Evolutionary conservation across 2,329 filamentous ascomycete species (phyloP), one percentile per base, ranked within the genome.

Genomic region (Fusarium cicatricum): DNA sequence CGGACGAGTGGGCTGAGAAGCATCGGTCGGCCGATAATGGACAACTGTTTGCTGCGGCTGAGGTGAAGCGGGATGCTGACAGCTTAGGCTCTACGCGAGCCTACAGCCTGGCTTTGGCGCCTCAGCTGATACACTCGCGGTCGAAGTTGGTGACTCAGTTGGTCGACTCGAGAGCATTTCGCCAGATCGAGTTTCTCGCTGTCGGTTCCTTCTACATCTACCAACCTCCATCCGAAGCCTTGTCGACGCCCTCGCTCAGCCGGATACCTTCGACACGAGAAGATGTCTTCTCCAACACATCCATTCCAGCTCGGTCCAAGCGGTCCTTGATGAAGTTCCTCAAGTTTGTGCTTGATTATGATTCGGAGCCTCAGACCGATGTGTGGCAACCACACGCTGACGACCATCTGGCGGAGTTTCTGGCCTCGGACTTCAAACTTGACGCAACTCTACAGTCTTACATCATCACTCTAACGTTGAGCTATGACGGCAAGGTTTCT

Each of bases 181-280:
- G 89, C 17, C 93, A 97, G 76, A 84, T 99, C 40, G 94, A 98
- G 71, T 98, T 98, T 66, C 85, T 95, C 58, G 92, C 94, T 23
- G 91, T 98, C 21, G 94, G 94, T 21, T 94, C 90, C 52, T 98
- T 94, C 85, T 97, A 90, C 83, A 86, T 97, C 50, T 88, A 88
- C 70, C 79, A 82, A 54, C 69, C 75, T 1, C 23, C 71, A 5
- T 70, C 70, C 21, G 67, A 66, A 16, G 60, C 65, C 12, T 62
- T 68, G 14, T 42, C 70, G 32, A 69, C 65, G 34, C 67, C 75
- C 11, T 67, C 65, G 9, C 77, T 97, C 31, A 79, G 82, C 45
- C 89, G 90, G 52, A 90, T 98, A 44, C 94, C 95, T 1, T 93
- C 90, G 60, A 93, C 90, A 23, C 86, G 94, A 63, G 94, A 99